phyloP scores from a whole-genome alignment of 2,329 filamentous ascomycete genomes.

The Chaetomiaceae sp. region DNA sequence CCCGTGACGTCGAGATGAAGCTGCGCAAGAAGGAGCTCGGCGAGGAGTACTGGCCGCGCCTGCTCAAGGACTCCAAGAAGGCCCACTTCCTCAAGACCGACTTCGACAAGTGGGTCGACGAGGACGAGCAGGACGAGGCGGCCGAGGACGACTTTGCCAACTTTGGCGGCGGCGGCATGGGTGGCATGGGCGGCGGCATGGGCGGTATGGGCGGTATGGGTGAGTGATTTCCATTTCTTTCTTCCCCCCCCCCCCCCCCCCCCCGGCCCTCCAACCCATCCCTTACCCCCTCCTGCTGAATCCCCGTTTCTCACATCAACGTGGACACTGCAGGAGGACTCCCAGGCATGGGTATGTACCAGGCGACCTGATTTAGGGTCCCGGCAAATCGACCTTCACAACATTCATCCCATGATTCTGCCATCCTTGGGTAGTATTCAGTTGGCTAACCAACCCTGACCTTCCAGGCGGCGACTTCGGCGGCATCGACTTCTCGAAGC shows the following conservation, averaged over 20 bases:
- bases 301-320: not conserved
- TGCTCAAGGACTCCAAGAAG: slow-evolving; percentile 87
- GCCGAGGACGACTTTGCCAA: slow-evolving; percentile 73
- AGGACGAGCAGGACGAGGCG: slow-evolving; percentile 94
- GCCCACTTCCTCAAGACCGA: slow-evolving; percentile 96
- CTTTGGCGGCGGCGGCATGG: slow-evolving; percentile 51
- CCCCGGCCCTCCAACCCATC: too few species aligned
- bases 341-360: not conserved
- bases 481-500: slow-evolving; percentile 92
- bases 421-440: not conserved
- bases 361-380: not conserved
- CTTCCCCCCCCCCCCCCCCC: too few species aligned
- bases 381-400: too few species aligned
- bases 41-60: slow-evolving; percentile 90
- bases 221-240: not conserved
- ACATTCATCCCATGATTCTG: too few species aligned
- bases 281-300: too few species aligned
- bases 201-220: not conserved
- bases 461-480: slow-evolving; percentile 58
- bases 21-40: slow-evolving; percentile 96
- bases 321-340: not conserved
- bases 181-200: slow-evolving; percentile 24
- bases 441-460: not conserved
- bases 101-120: slow-evolving; percentile 99
- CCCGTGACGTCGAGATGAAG: slow-evolving; percentile 83